A percentile compares a stretch with the other conserved stretches of the same genome.
phyloP scores from a whole-genome alignment of 345 rosid genomes.

The Arabis hirsuta region DNA sequence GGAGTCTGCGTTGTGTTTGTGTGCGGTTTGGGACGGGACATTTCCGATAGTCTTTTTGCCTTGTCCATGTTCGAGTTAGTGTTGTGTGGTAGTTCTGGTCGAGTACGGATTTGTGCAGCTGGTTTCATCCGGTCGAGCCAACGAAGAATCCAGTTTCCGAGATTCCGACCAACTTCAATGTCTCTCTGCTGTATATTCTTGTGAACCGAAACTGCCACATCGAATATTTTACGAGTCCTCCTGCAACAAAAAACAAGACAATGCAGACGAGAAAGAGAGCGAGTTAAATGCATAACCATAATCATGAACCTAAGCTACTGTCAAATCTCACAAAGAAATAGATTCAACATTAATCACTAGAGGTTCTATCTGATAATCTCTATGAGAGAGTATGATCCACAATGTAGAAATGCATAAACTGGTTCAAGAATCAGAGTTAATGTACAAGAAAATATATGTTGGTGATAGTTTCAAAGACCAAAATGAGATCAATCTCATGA shows the following conservation, averaged over 20 bases:
- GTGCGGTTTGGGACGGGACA: conserved; percentile 50
- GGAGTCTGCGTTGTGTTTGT: conserved; percentile 44
- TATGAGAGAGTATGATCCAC: not conserved
- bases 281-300: conserved; percentile 7
- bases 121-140: conserved; percentile 89
- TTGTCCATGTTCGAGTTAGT: conserved; percentile 44
- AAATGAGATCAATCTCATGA: not conserved
- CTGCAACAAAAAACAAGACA: conserved; percentile 43
- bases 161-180: conserved; percentile 80
- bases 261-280: not conserved
- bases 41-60: conserved; percentile 47
- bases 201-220: conserved; percentile 70
- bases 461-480: not conserved
- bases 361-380: not conserved
- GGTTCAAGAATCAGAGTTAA: conserved; percentile 9
- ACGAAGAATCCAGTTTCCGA: conserved; percentile 88
- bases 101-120: conserved; percentile 77
- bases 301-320: conserved; percentile 6
- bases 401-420: not conserved
- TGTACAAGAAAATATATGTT: not conserved
- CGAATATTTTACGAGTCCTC: conserved; percentile 64
- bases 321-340: not conserved
- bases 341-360: conserved; percentile 4
- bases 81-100: conserved; percentile 37
- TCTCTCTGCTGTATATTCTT: conserved; percentile 80